Evolutionary conservation across 2,329 filamentous ascomycete genomes (phyloP).

Genomic region (Colletotrichum gloeosporioides): DNA sequence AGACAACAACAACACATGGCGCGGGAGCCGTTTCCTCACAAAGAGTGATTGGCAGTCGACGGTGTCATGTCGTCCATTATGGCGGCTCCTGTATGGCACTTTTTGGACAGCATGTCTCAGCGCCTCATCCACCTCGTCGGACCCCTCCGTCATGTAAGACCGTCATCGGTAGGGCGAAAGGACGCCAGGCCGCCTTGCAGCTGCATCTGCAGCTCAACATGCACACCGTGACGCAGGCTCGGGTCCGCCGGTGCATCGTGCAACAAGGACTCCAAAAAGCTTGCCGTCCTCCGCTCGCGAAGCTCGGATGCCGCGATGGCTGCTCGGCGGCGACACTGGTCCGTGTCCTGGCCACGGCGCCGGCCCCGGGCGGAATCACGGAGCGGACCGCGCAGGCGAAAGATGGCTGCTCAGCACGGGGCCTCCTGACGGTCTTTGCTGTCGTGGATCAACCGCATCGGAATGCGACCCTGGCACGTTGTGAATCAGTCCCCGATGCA

Average conservation of each 20-base stretch:
- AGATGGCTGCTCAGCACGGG: background rate
- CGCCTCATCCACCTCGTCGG: background rate
- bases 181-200: background rate
- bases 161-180: background rate
- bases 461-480: slow-evolving; percentile 11
- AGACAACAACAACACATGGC: background rate
- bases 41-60: background rate
- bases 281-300: background rate
- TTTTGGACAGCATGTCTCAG: background rate
- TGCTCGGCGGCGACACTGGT: background rate
- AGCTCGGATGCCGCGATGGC: background rate
- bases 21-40: background rate
- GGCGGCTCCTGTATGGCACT: background rate
- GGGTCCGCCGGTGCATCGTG: background rate
- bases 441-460: slow-evolving; percentile 6
- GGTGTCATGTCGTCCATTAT: background rate
- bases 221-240: background rate
- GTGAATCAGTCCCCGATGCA: background rate
- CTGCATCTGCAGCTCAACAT: background rate
- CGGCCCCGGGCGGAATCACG: slow-evolving; percentile 9
- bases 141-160: background rate
- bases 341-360: slow-evolving; percentile 11
- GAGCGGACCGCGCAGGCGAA: slow-evolving; percentile 7
- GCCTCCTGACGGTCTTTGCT: slow-evolving; percentile 17
- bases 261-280: background rate